Base-by-base conservation (phyloP, 371 early-diverging fungal species). In the Encephalitozoon hellem region DNA sequence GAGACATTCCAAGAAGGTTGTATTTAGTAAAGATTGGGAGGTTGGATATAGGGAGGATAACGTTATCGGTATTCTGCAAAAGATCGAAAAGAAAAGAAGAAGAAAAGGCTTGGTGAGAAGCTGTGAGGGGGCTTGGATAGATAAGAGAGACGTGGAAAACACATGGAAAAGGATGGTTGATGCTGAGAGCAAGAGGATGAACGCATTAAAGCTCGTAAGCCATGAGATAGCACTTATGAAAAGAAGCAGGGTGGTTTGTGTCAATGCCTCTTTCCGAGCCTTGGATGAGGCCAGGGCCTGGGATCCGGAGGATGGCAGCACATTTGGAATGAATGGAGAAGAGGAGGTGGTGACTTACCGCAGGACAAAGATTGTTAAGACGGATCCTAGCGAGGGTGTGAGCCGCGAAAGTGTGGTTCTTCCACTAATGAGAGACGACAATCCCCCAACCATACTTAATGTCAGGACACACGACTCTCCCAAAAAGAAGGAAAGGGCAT, bases 11-110 rank as follows among this genome's bases (percentile, higher is more conserved):
- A 59, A 15, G 59, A 59, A 59, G 34, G 34, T 59, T 59, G 59
- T 59, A n/a, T 59, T 59, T 34, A 34, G 34, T 6, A 30, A 34
- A n/a, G 59, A 59, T n/a, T 59, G 59, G 59, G 59, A 59, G 59
- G 28, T 59, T 34, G 59, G 59, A 38, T 59, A 59, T 15, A 30
- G 59, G 59, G 59, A 59, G 18, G 15, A 59, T n/a, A 59, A 59
- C n/a, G 21, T 59, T 30, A 59, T 59, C 15, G 18, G 34, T 3
- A 38, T 59, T n/a, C 34, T 28, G 8, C 30, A 18, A 9, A 30
- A 38, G 59, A 30, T 59, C 15, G 59, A 59, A 59, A 59, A 21
- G 59, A 30, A 38, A 21, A 30, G 59, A 28, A 59, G 38, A 5
- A 59, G 15, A 34, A 21, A 21, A 59, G 38, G 12, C 21, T 3